Evolutionary conservation across 139 green algal species (phyloP).

Genomic region (Closterium sp.): DNA sequence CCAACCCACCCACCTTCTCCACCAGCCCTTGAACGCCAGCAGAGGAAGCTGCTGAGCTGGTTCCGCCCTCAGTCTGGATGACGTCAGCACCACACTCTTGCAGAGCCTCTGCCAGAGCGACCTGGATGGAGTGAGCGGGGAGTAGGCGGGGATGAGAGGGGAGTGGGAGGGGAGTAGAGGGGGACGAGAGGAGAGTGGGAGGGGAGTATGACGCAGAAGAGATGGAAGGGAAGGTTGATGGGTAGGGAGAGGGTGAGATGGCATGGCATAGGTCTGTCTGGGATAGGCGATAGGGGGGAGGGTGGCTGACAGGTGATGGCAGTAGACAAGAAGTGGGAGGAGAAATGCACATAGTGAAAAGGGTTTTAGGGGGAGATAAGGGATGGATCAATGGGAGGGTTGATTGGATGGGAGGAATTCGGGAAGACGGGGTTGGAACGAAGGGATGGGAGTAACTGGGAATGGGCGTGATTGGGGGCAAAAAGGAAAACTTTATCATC

Average conservation of each 20-base stretch:
- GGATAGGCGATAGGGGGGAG: too few species aligned
- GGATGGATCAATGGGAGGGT: too few species aligned
- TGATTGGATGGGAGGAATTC: too few species aligned
- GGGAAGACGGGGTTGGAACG: too few species aligned
- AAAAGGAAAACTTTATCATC: too few species aligned
- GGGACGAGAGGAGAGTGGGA: neutral
- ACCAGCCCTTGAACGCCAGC: slow-evolving; percentile 46
- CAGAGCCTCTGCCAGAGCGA: slow-evolving; percentile 42
- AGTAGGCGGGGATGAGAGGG: neutral
- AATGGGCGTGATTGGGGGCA: too few species aligned
- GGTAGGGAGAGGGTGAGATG: neutral
- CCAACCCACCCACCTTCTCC: slow-evolving; percentile 45
- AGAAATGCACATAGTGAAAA: too few species aligned
- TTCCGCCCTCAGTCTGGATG: slow-evolving; percentile 55
- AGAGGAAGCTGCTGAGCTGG: slow-evolving; percentile 36
- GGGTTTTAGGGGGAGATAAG: too few species aligned
- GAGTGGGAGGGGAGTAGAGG: neutral
- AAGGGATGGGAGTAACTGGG: too few species aligned
- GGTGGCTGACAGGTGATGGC: too few species aligned
- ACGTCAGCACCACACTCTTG: slow-evolving; percentile 47
- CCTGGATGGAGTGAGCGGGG: neutral
- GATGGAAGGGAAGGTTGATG: neutral
- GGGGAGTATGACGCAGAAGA: neutral
- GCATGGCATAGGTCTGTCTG: too few species aligned
- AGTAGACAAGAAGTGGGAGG: too few species aligned